Evolutionary conservation across 2,329 filamentous ascomycete genomes (phyloP).

Genomic region (Uncinocarpus reesii): DNA sequence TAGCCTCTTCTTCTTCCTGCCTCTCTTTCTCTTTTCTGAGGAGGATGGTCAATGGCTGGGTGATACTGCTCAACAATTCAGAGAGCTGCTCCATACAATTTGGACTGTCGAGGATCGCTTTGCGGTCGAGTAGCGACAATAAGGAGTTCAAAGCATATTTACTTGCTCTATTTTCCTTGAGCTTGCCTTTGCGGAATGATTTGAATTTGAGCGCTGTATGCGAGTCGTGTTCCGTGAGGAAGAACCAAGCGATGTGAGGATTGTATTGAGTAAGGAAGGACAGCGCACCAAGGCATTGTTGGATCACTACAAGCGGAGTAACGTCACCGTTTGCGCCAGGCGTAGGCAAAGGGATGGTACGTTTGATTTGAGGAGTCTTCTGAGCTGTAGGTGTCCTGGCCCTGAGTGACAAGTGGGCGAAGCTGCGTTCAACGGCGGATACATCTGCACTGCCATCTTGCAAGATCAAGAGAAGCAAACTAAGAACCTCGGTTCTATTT

Average conservation of each 20-base stretch:
- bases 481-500: constrained; percentile 86
- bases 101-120: constrained; percentile 93
- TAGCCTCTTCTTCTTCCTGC: constrained; percentile 36
- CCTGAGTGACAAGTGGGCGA: constrained; percentile 81
- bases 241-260: constrained; percentile 77
- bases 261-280: constrained; percentile 77
- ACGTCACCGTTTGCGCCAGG: constrained; percentile 64
- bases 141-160: constrained; percentile 90
- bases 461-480: constrained; percentile 80
- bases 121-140: constrained; percentile 78
- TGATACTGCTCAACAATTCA: constrained; percentile 76
- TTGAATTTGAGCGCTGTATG: constrained; percentile 65
- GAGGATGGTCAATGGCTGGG: constrained; percentile 68
- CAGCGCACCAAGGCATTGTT: constrained; percentile 82
- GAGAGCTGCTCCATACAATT: constrained; percentile 91
- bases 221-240: constrained; percentile 87
- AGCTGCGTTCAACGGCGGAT: constrained; percentile 87
- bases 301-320: constrained; percentile 87
- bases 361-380: constrained; percentile 78
- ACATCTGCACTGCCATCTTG: constrained; percentile 93
- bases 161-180: constrained; percentile 69
- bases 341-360: constrained; percentile 54
- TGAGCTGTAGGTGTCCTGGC: constrained; percentile 69
- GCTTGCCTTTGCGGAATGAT: constrained; percentile 73
- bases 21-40: constrained; percentile 76